phyloP scores from a whole-genome alignment of 164 flowering plant genomes.

The Magnolia changhungtana region DNA sequence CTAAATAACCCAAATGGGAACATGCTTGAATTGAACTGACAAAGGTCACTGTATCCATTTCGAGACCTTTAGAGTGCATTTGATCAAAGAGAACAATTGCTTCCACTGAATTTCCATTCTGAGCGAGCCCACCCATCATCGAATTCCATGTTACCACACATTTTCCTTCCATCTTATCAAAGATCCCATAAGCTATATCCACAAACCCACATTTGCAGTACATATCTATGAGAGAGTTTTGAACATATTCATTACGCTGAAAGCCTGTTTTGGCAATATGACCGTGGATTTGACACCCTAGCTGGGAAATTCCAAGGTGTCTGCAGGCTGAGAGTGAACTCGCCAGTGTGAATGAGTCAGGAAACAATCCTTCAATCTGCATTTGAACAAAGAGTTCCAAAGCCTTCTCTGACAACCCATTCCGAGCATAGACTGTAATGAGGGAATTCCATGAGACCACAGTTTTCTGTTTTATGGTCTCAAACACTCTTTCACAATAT shows the following conservation, averaged over 20 bases:
- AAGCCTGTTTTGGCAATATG: constrained; percentile 39
- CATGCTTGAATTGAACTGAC: constrained; percentile 71
- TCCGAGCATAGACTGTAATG: constrained; percentile 42
- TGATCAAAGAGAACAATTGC: constrained; percentile 58
- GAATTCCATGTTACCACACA: constrained; percentile 71
- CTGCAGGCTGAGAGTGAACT: constrained; percentile 67
- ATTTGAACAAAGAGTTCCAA: constrained; percentile 37
- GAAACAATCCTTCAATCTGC: constrained; percentile 36
- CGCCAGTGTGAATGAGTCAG: constrained; percentile 62
- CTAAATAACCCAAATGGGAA: constrained; percentile 54
- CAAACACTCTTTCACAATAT: constrained; percentile 35
- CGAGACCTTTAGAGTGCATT: constrained; percentile 43
- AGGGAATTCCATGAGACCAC: constrained; percentile 67
- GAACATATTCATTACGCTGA: constrained; percentile 49
- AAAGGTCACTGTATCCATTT: constrained; percentile 57
- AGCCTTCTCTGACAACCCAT: constrained; percentile 52
- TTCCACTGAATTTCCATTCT: constrained; percentile 54
- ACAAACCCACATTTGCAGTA: constrained; percentile 61
- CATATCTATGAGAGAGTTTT: constrained; percentile 71
- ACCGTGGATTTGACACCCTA: constrained; percentile 65
- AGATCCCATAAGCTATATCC: constrained; percentile 45
- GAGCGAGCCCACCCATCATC: constrained; percentile 67
- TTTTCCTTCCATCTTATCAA: constrained; percentile 25
- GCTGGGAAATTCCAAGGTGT: constrained; percentile 22
- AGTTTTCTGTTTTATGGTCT: constrained; percentile 27